These are phyloP conservation scores for Emergomyces pasteurianus DNA, from an alignment of 2,329 filamentous ascomycete genomes.

Conservation along the genomic window DNA sequence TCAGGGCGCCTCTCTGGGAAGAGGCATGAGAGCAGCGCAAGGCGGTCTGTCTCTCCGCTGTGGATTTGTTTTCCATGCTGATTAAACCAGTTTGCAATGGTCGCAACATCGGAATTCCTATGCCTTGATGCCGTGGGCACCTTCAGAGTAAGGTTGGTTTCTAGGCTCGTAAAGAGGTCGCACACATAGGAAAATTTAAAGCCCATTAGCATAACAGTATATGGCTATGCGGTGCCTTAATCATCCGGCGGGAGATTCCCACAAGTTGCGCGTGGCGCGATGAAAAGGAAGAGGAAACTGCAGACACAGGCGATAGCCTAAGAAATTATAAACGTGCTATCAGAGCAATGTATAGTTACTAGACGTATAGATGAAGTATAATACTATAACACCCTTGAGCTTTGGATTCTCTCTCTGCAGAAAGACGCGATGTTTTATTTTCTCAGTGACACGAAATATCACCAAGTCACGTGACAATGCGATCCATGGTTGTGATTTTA, in stretches of 20 bases:
- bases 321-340: neutral
- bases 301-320: neutral
- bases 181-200: conserved; percentile 57
- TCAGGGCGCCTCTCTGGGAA: conserved; percentile 67
- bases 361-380: neutral
- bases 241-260: neutral
- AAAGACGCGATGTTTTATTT: neutral
- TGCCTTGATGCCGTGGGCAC: conserved; percentile 19
- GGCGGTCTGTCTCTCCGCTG: conserved; percentile 43
- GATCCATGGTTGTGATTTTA: neutral
- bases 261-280: neutral
- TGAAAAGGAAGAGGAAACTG: neutral
- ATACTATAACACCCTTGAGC: neutral
- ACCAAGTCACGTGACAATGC: neutral
- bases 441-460: neutral
- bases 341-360: neutral
- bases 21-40: conserved; percentile 61
- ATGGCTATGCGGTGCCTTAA: conserved; percentile 1
- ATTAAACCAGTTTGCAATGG: conserved; percentile 56
- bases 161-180: conserved; percentile 58
- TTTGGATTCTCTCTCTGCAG: neutral
- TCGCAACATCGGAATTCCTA: conserved; percentile 28
- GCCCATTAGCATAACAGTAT: conserved; percentile 22
- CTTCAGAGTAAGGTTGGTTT: conserved; percentile 35
- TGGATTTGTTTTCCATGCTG: conserved; percentile 49